Base-by-base conservation (phyloP, 805 yeast genomes). In the Candida vartiovaarae region DNA sequence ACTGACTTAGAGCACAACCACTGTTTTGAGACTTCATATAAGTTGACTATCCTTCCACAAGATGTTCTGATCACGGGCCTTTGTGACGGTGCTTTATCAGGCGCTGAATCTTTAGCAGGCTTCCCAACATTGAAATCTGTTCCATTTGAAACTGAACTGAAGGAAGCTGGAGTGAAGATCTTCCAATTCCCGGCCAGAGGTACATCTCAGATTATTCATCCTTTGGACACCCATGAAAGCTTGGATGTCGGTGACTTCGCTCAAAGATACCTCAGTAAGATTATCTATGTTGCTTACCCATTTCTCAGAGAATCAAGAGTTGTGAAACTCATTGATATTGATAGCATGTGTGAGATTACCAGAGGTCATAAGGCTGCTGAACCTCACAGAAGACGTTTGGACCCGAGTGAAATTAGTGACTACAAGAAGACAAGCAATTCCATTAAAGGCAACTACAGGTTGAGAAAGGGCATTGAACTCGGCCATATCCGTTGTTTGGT, bases 221-320 rank as follows among this genome's bases (percentile, higher is more conserved):
- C 90, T 27, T 70, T 73, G 38, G 75, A 82, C 56, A 61, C 70
- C 7, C 76, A 79, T 66, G 64, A 65, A 29, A 81, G 81, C 34
- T 56, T 76, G 32, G 66, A 83, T 5, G 64, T 77, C 28, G 81
- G 77, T 40, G 85, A 83, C 48, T 72, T 87, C 54, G 82, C 88
- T 25, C 73, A 76, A 45, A 73, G 79, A 54, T 77, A 73, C 44
- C 54, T 84, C 43, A 81, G 79, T 38, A 72, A 78, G 45, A 64
- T 78, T 40, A 83, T 85, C 3, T 90, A 80, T 59, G 76, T 85
- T 9, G 78, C 82, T 53, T 93, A 95, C 91, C 99, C 99, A n/a
- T 86, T 78, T 57, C 68, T 93, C 51, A 74, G 80, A 53, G 97
- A 91, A 64, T 83, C 89, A 8, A 78, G 75, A 56, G 79, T 91